Evolutionary conservation across 306 rosid species (phyloP), one percentile per base, ranked within the genome.

Genomic region (Prunus mira): DNA sequence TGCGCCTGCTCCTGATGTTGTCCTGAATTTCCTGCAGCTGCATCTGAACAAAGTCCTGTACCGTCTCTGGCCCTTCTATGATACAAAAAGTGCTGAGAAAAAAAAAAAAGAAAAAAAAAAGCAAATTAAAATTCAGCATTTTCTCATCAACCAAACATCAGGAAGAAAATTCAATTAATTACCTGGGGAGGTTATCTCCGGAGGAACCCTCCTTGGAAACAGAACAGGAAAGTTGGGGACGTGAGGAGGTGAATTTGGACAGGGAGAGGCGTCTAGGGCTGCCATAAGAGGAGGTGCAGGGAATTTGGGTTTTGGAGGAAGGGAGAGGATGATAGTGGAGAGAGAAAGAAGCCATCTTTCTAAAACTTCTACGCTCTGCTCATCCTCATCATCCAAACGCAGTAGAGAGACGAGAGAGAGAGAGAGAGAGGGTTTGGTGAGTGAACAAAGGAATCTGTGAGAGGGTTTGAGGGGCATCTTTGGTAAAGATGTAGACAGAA

Each of bases 11-110:
- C 83, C 84, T 86, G 27, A 94, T 92, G 73, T 90, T 94, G 71
- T 92, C 96, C 80, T 92, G 89, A 75, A 92, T 94, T 74, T 94
- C 98, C 92, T 86, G 89, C 65, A 85, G 49, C 80, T 92, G 98
- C 98, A 94, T 90, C 84, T 89, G 93, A 71, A 85, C 93, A 84
- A 94, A 92, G 83, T 92, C 98, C 89, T 89, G 95, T 80, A 94
- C 92, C 17, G 92, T 94, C 81, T 94, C 98, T 49, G 98, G 98
- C 38, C 98, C 98, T 82, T 94, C 98, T 74, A 94, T 94, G 62
- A 94, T 94, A 78, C 98, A 94, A 71, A 94, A 94, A 65, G 89
- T 89, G 79, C 98, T 94, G 81, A 49, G 12, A 18, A 19, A 9
- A 25, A 55, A 55, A 12, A 28, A 2, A 2, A 2, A 27, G 1